These are phyloP conservation scores for Pyricularia pennisetigena DNA, from an alignment of 2,329 filamentous ascomycete species.

Conservation along the genomic window DNA sequence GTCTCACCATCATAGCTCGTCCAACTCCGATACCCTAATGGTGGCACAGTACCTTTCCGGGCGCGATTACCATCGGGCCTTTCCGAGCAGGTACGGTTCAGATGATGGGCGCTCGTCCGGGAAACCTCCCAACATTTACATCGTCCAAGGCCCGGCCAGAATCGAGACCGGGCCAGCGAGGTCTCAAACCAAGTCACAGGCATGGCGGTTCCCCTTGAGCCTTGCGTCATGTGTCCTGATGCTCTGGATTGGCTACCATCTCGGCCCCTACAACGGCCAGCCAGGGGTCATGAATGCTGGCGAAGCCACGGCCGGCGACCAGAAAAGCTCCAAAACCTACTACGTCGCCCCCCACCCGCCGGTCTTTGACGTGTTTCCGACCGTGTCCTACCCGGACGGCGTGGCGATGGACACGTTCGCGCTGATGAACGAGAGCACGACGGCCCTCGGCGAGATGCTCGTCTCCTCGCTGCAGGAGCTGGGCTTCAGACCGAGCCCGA, in stretches of 20 bases:
- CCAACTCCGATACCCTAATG: background rate
- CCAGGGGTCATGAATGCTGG: too few relatives aligned
- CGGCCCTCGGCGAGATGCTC: background rate
- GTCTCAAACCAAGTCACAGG: background rate
- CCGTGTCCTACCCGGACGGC: background rate
- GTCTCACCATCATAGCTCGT: background rate
- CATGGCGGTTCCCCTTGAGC: background rate
- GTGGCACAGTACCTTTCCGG: background rate
- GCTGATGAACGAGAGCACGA: background rate
- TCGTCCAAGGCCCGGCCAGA: background rate
- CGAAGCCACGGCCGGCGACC: background rate
- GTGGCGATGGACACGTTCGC: background rate
- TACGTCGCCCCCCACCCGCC: background rate
- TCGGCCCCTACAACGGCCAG: background rate
- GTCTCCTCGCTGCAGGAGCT: background rate
- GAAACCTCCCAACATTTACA: background rate
- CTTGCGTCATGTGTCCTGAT: background rate
- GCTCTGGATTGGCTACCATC: background rate
- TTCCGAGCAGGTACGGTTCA: background rate
- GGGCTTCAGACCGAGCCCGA: background rate
- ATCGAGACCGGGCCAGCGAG: background rate
- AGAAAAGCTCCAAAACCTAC: background rate
- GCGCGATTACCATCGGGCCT: background rate
- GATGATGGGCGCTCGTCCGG: background rate
- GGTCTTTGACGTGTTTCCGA: background rate